Percentiles rank a stretch among this genome's conserved stretches.
Conservation (phyloP, 345 rosid species). For the Abelmoschus esculentus region DNA sequence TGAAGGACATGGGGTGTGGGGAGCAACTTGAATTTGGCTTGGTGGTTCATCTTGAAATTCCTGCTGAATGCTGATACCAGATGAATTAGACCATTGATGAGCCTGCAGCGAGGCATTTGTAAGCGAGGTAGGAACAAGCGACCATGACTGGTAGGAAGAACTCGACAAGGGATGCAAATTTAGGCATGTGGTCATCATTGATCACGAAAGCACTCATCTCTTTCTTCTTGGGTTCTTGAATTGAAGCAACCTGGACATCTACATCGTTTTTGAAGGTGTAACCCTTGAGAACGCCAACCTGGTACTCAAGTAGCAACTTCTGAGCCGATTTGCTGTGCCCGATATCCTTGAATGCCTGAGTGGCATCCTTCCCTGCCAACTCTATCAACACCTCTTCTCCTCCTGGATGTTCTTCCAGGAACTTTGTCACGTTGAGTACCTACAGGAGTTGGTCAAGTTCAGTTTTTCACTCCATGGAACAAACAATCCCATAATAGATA, state of each 20-base stretch:
- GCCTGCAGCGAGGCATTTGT: conserved; percentile 20
- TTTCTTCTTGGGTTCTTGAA: conserved; percentile 19
- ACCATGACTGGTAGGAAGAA: conserved; percentile 37
- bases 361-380: conserved; percentile 48
- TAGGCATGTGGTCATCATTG: conserved; percentile 25
- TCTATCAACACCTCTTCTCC: conserved; percentile 56
- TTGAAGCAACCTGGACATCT: conserved; percentile 3
- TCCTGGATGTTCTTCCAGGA: conserved; percentile 57
- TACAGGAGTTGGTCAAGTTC: neutral
- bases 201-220: conserved; percentile 48
- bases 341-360: conserved; percentile 35
- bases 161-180: conserved; percentile 23
- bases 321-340: conserved; percentile 56
- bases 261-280: conserved; percentile 16
- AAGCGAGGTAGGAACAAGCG: conserved; percentile 40
- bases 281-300: conserved; percentile 43
- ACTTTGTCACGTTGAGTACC: conserved; percentile 45
- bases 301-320: conserved; percentile 33
- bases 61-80: neutral
- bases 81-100: conserved; percentile 1
- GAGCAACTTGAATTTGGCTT: neutral
- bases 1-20: too few species aligned
- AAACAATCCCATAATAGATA: neutral
- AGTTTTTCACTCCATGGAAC: neutral
- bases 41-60: neutral